A percentile compares a stretch with the other conserved stretches of the same genome.
Conservation (phyloP, 1,139 yeast species). For the Saccharomyces pastorianus region DNA sequence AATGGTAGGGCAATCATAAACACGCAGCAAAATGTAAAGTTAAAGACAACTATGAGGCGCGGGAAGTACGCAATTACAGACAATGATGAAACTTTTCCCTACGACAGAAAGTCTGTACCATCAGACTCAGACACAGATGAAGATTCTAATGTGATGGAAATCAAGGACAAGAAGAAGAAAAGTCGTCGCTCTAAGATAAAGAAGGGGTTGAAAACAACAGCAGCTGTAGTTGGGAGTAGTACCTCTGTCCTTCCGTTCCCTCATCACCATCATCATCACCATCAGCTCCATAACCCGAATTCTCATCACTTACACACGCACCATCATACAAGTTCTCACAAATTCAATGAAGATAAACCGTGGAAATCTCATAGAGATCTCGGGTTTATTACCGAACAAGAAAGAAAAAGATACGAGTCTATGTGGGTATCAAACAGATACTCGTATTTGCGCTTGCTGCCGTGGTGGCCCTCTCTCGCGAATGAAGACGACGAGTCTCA, state of each 20-base stretch:
- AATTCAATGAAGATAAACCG: slow-evolving; percentile 84
- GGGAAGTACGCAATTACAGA: slow-evolving; percentile 1
- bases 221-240: slow-evolving; percentile 9
- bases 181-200: slow-evolving; percentile 10
- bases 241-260: slow-evolving; percentile 5
- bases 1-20: slow-evolving; percentile 15
- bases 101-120: background rate
- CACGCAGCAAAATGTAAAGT: slow-evolving; percentile 13
- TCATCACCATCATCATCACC: slow-evolving; percentile 9
- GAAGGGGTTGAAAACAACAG: slow-evolving; percentile 13
- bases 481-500: slow-evolving; percentile 18
- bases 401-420: slow-evolving; percentile 83
- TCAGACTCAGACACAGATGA: background rate
- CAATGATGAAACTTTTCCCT: slow-evolving; percentile 3
- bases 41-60: slow-evolving; percentile 22
- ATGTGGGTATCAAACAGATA: slow-evolving; percentile 88
- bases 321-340: slow-evolving; percentile 18
- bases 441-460: slow-evolving; percentile 40
- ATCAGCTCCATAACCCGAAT: slow-evolving; percentile 6
- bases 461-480: slow-evolving; percentile 27
- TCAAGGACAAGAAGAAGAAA: slow-evolving; percentile 10
- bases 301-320: background rate
- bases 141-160: slow-evolving; percentile 4
- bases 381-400: slow-evolving; percentile 54
- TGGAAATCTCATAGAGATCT: slow-evolving; percentile 83